Base-by-base conservation (phyloP, 2,329 filamentous ascomycete species). In the Neofusicoccum parvum region DNA sequence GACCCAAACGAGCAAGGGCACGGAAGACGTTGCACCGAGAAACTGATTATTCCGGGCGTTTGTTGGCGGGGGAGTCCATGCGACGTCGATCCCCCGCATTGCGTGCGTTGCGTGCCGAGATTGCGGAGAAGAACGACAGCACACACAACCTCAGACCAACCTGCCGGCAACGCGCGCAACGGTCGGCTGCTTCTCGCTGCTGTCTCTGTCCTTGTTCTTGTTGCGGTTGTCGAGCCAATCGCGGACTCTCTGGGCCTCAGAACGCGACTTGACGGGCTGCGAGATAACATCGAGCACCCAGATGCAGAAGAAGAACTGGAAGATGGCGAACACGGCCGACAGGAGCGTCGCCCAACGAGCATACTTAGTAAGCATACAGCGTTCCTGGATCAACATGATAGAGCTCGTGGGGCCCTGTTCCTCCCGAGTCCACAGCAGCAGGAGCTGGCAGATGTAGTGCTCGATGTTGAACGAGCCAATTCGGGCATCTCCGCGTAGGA, bases 41-140 rank as follows among this genome's bases (percentile, higher is more conserved):
- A 36, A n/a, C 32, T 32, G 27, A 32, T 32, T 32, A 32, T 6
- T 32, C 27, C 27, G 27, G 27, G 27, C 6, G 27, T 32, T 6
- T 48, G n/a, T 39, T 37, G 56, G 41, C 20, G 34, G 14, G 27
- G 27, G 37, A 37, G 20, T 37, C 32, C 12, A 32, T 48, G 41
- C 41, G n/a, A 27, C 43, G 56, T 36, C 56, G 56, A 60, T 60
- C 56, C 56, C 56, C 56, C 56, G 56, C 56, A 60, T 46, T 9
- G 15, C 23, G n/a, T 12, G 14, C 46, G 20, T 27, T 23, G 17
- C 10, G 11, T 6, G 27, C 41, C 15, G 54, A 59, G 39, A 46
- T 59, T 45, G 41, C 54, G 41, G 41, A 36, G 54, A 46, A 59
- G 32, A 60, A n/a, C n/a, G 15, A 34, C 12, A 23, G 12, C 11